phyloP scores from a whole-genome alignment of 2,329 filamentous ascomycete species.

The Alternaria incomplexa region DNA sequence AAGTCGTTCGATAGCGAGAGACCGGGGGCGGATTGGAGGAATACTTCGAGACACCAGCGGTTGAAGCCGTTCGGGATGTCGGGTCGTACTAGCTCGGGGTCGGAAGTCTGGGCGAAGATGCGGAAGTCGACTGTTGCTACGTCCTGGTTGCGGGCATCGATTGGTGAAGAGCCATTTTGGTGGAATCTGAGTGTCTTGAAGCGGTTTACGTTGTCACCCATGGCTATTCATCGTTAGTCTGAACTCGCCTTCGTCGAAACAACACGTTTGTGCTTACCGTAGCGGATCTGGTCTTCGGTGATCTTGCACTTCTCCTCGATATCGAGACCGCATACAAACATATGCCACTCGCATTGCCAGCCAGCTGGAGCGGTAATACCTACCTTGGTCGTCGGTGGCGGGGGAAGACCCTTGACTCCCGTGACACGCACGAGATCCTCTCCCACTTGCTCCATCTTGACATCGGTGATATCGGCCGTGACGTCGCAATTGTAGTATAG shows the following conservation, averaged over 20 bases:
- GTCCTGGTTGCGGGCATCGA: conserved; percentile 42
- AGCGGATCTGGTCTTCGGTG: conserved; percentile 29
- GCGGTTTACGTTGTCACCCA: conserved; percentile 28
- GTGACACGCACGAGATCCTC: conserved; percentile 50
- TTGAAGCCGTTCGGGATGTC: conserved; percentile 35
- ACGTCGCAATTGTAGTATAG: conserved; percentile 58
- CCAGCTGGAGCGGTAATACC: conserved; percentile 32
- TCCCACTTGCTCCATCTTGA: conserved; percentile 49
- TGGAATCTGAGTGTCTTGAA: conserved; percentile 36
- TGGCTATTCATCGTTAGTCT: conserved; percentile 16
- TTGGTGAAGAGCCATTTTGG: conserved; percentile 33
- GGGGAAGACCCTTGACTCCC: conserved; percentile 51
- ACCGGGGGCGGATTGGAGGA: conserved; percentile 51
- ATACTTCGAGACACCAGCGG: conserved; percentile 36
- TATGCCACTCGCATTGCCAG: conserved; percentile 39
- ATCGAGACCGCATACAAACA: conserved; percentile 36
- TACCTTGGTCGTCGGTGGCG: conserved; percentile 58
- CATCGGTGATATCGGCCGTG: conserved; percentile 28
- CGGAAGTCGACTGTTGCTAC: conserved; percentile 48
- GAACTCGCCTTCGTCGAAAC: background rate
- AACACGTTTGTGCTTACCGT: conserved; percentile 5
- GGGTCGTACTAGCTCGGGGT: conserved; percentile 29
- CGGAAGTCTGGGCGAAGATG: conserved; percentile 30
- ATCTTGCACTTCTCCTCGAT: conserved; percentile 36
- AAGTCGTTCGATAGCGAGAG: conserved; percentile 41